These are phyloP conservation scores for Orbilia oligospora DNA, from an alignment of 2,329 filamentous ascomycete species.

Conservation along the genomic window DNA sequence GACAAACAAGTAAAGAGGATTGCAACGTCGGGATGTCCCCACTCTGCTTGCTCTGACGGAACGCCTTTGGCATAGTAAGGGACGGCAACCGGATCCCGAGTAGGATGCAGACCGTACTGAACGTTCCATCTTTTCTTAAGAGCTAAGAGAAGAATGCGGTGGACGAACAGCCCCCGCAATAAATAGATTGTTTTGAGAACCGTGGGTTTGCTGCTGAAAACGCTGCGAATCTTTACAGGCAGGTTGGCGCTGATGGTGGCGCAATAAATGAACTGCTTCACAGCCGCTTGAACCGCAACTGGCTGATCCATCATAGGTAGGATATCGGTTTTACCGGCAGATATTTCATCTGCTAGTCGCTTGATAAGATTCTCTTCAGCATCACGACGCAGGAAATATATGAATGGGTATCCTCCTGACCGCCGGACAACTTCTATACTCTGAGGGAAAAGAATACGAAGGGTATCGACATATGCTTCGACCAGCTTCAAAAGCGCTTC, in stretches of 20 bases:
- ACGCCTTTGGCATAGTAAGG: conserved; percentile 77
- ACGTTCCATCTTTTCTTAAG: conserved; percentile 78
- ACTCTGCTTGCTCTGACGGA: conserved; percentile 76
- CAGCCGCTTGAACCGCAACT: conserved; percentile 61
- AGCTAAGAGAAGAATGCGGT: conserved; percentile 73
- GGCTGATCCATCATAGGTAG: conserved; percentile 62
- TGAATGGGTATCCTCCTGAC: conserved; percentile 71
- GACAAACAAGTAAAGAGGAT: conserved; percentile 76
- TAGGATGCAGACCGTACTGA: conserved; percentile 73
- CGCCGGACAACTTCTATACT: conserved; percentile 71
- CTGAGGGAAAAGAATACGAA: conserved; percentile 67
- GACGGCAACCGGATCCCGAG: conserved; percentile 75
- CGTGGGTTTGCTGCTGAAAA: conserved; percentile 65
- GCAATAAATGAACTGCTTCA: conserved; percentile 65
- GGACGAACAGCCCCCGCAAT: conserved; percentile 75
- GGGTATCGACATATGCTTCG: conserved; percentile 13
- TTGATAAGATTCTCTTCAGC: conserved; percentile 69
- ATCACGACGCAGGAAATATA: conserved; percentile 72
- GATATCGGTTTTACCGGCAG: conserved; percentile 63
- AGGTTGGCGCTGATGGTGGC: conserved; percentile 58
- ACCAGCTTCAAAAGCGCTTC: conserved; percentile 68
- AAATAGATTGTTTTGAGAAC: conserved; percentile 68
- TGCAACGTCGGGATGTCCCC: conserved; percentile 77
- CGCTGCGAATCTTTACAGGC: conserved; percentile 61
- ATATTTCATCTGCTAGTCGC: conserved; percentile 68